Base-by-base conservation (phyloP, 2,329 filamentous ascomycete species). In the Cladosporium colombiae region DNA sequence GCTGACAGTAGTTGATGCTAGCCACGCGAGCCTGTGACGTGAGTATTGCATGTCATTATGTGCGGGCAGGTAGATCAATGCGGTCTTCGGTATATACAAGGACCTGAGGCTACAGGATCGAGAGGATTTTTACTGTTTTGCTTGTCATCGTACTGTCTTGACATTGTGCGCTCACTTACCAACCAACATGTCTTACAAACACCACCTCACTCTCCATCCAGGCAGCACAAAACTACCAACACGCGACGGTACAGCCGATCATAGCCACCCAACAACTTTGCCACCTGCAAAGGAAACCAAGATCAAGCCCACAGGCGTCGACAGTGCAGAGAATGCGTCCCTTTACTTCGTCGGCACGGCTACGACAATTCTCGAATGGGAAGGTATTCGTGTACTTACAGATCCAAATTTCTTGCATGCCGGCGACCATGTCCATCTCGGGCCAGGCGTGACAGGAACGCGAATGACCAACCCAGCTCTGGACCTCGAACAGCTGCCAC, bases 351-450 rank as follows among this genome's bases (percentile, higher is more conserved):
- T 86, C 50, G 84, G 84, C 21, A 87, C 81, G 5, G 85, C 85
- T 5, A 86, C 85, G 2, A 86, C 84, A 0, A 78, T 87, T 46
- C 75, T 86, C 23, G 81, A 85, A 73, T 87, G 83, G 82, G 74
- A 80, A 67, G 82, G 81, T 52, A 74, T 85, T 56, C 81, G 84
- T 33, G 79, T 87, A 67, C 80, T 87, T 58, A 87, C 85, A 0
- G 84, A 81, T 33, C 85, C 86, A 10, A 89, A 89, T 75, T 90
- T 90, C 75, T 81, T 90, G 0, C 88, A 89, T 70, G 83, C 83
- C 1, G 87, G 87, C 35, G 86, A 89, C 70, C 85, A 89, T 70
- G 86, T 90, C 10, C 87, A 90, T 73, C 82, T 90, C 1, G 88
- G 87, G 0, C 87, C 88, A 0, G 87, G 87, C 0, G 86, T 89